phyloP scores from a whole-genome alignment of 2,329 filamentous ascomycete genomes.

The Dactylellina cionopaga region DNA sequence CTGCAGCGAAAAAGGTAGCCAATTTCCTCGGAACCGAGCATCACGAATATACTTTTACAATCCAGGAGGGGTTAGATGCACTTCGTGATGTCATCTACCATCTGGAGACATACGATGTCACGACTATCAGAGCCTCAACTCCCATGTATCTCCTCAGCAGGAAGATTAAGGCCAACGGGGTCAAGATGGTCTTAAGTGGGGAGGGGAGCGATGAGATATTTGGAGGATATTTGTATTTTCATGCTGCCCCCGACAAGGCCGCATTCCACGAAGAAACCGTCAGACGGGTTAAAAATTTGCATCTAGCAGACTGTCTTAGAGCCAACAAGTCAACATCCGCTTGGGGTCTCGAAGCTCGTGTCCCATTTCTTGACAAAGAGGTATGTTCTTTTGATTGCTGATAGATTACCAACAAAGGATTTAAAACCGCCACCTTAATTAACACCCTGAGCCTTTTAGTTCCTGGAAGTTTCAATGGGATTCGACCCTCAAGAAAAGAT shows the following conservation, averaged over 20 bases:
- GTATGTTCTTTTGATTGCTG: conserved; percentile 59
- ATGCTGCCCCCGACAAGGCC: conserved; percentile 87
- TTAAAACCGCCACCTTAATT: too few species aligned
- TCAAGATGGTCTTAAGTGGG: conserved; percentile 98
- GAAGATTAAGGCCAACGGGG: conserved; percentile 99
- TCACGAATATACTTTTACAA: conserved; percentile 97
- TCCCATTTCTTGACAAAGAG: conserved; percentile 96
- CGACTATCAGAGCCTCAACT: conserved; percentile 96
- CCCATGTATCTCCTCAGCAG: conserved; percentile 97
- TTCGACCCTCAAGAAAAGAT: conserved; percentile 95
- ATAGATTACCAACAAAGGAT: too few species aligned
- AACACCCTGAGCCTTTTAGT: conserved; percentile 64
- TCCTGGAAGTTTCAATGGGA: conserved; percentile 91
- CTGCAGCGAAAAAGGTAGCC: conserved; percentile 90
- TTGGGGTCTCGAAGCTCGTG: conserved; percentile 96
- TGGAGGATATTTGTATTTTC: conserved; percentile 98
- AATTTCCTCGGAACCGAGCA: conserved; percentile 98
- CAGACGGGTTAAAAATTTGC: conserved; percentile 92
- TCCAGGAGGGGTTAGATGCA: conserved; percentile 96
- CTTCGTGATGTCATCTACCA: conserved; percentile 98
- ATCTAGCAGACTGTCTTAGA: conserved; percentile 92
- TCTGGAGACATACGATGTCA: conserved; percentile 97
- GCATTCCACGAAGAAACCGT: conserved; percentile 97
- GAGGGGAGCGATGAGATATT: conserved; percentile 99
- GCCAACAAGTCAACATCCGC: conserved; percentile 99